Evolutionary conservation across 805 yeast species (phyloP).

Genomic region (Candida arabinofermentans): DNA sequence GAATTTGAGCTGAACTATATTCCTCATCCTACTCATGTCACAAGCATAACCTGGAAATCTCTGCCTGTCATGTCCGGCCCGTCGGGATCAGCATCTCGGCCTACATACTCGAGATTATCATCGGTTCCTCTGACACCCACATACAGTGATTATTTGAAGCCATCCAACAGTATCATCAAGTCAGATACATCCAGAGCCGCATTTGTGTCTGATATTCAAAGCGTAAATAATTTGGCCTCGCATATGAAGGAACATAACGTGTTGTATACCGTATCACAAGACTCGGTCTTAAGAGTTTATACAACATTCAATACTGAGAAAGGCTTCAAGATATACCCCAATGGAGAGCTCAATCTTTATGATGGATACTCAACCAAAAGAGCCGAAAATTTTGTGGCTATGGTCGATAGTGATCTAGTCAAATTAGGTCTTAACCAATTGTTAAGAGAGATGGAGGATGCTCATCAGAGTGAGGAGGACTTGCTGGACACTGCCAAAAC

Average conservation of each 20-base stretch:
- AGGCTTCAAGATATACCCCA: slow-evolving; percentile 51
- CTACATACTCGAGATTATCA: slow-evolving; percentile 2
- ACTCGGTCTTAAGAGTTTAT: slow-evolving; percentile 62
- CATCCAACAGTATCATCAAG: slow-evolving; percentile 27
- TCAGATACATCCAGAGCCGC: slow-evolving; percentile 12
- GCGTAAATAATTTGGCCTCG: slow-evolving; percentile 5
- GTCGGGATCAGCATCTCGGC: not conserved
- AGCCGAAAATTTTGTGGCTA: slow-evolving; percentile 21
- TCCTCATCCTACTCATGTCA: slow-evolving; percentile 58
- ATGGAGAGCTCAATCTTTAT: slow-evolving; percentile 46
- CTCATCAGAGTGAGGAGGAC: slow-evolving; percentile 2
- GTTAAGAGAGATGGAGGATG: slow-evolving; percentile 16
- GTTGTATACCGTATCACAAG: slow-evolving; percentile 62
- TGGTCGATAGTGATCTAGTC: slow-evolving; percentile 38
- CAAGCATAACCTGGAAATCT: slow-evolving; percentile 55
- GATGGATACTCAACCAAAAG: slow-evolving; percentile 9
- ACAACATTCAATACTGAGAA: slow-evolving; percentile 57
- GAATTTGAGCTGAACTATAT: slow-evolving; percentile 67
- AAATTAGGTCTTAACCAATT: slow-evolving; percentile 24
- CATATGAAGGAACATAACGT: slow-evolving; percentile 39
- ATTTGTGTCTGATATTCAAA: slow-evolving; percentile 6
- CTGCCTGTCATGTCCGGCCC: slow-evolving; percentile 1
- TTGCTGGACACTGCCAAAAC: not conserved
- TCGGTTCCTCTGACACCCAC: slow-evolving; percentile 9
- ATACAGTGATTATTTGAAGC: slow-evolving; percentile 19